Base-by-base conservation (phyloP, 306 rosid species). In the Rosa rugosa region DNA sequence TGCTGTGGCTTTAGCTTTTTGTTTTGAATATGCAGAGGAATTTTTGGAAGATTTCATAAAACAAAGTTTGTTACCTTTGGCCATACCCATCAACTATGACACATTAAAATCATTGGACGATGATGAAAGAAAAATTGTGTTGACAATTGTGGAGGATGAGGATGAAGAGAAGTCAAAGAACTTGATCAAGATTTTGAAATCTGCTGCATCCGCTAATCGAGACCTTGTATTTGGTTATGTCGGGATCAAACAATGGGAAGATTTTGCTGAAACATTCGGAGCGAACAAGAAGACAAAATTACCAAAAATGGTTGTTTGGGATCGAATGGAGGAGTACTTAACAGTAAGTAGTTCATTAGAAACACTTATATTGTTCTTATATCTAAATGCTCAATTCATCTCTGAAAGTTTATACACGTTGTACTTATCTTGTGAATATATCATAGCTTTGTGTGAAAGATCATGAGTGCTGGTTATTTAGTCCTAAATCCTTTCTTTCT, bases 131-230 rank as follows among this genome's bases (percentile, higher is more conserved):
- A 90, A 93, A 85, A 88, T 93, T 80, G 96, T 83, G 73, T 84
- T 93, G 82, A 85, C 99, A 81, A 86, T 95, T 80, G 87, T 96
- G 81, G 93, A 93, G 59, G 93, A 96, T 83, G 95, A 96, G 85
- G 82, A 78, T 13, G 91, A 89, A 38, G 99, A 89, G 75, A 85
- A 83, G 60, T 77, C 97, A 57, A 90, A 77, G 81, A 90, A 89
- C 31, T 83, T 93, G 81, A 63, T 90, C 68, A 87, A 91, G 89
- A 81, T 91, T 83, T 83, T 96, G 82, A 92, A 86, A 86, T 96
- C 89, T 73, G 98, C 97, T 69, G 99, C 99, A 72, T 91, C 96
- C 38, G 99, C 97, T n/a, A 96, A 96, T 68, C 96, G 93, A 10
- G 97, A 93, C 84, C 84, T 96, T 76, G 82, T 96, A 79, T 96